These are phyloP conservation scores for Boeremia exigua DNA, from an alignment of 2,329 filamentous ascomycete genomes.

Conservation along the genomic window DNA sequence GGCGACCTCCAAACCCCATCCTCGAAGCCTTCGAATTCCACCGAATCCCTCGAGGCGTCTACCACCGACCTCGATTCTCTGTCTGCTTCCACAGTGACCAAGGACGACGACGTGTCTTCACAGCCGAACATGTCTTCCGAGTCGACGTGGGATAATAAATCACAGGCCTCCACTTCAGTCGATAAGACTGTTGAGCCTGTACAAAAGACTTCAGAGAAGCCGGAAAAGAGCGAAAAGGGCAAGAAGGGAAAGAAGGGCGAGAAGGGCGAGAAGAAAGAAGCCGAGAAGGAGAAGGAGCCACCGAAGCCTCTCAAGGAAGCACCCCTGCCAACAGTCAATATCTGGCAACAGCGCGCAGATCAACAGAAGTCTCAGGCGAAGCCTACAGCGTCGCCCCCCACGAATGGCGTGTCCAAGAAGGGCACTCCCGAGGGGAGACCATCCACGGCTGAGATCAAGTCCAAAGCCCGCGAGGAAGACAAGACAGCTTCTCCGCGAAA, in stretches of 20 bases:
- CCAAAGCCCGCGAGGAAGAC: slow-evolving; percentile 38
- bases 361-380: slow-evolving; percentile 63
- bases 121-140: slow-evolving; percentile 69
- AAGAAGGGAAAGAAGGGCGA: slow-evolving; percentile 58
- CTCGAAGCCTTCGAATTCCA: slow-evolving; percentile 25
- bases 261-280: slow-evolving; percentile 61
- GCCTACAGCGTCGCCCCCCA: slow-evolving; percentile 48
- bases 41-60: slow-evolving; percentile 42
- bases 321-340: slow-evolving; percentile 81
- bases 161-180: slow-evolving; percentile 66
- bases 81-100: slow-evolving; percentile 60
- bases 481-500: slow-evolving; percentile 30
- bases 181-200: slow-evolving; percentile 65
- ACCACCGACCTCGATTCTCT: slow-evolving; percentile 63
- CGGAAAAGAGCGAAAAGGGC: slow-evolving; percentile 61
- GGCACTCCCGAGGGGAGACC: slow-evolving; percentile 29
- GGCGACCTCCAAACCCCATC: slow-evolving; percentile 31
- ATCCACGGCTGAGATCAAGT: slow-evolving; percentile 23
- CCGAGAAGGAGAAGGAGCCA: slow-evolving; percentile 48
- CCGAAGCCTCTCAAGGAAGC: slow-evolving; percentile 76
- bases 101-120: slow-evolving; percentile 67
- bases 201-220: slow-evolving; percentile 61
- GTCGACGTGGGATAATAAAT: slow-evolving; percentile 70
- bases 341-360: slow-evolving; percentile 83
- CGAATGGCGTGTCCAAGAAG: slow-evolving; percentile 39